A percentile compares a stretch with the other conserved stretches of the same genome.
phyloP scores from a whole-genome alignment of 2,329 filamentous ascomycete genomes.

The Sporothrix schenckii region DNA sequence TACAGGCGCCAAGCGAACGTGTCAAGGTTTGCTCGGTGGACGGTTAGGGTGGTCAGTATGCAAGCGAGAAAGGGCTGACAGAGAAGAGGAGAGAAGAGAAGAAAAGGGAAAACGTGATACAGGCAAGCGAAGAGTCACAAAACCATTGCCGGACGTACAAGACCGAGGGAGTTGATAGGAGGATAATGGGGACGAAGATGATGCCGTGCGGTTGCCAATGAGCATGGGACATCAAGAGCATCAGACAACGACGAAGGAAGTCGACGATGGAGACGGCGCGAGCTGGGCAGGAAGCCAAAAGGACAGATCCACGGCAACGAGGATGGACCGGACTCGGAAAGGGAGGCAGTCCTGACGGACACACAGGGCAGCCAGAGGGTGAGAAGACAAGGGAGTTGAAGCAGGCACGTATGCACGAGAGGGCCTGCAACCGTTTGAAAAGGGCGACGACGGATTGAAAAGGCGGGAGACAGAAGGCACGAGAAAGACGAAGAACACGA shows the following conservation, averaged over 20 bases:
- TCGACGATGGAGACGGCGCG: not conserved
- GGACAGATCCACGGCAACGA: slow-evolving; percentile 2
- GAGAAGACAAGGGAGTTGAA: too few relatives aligned
- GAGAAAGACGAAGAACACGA: not conserved
- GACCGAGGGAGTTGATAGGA: not conserved
- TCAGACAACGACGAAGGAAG: not conserved
- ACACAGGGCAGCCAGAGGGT: not conserved
- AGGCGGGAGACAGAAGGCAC: not conserved
- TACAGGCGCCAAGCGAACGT: slow-evolving; percentile 19
- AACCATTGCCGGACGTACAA: not conserved
- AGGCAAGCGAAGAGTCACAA: not conserved
- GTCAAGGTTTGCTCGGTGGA: not conserved
- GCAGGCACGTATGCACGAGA: not conserved
- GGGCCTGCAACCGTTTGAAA: not conserved
- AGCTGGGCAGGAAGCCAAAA: not conserved
- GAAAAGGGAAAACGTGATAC: not conserved
- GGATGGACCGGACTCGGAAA: not conserved
- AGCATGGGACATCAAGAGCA: not conserved
- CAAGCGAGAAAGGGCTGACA: not conserved
- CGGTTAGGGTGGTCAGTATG: not conserved
- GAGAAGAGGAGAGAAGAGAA: not conserved
- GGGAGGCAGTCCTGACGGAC: not conserved
- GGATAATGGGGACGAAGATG: not conserved
- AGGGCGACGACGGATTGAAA: not conserved
- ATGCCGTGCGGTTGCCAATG: too few relatives aligned